Evolutionary conservation across 129 eudicot genomes (phyloP), one percentile per base, ranked within the genome.

Genomic region (Arctium lappa): DNA sequence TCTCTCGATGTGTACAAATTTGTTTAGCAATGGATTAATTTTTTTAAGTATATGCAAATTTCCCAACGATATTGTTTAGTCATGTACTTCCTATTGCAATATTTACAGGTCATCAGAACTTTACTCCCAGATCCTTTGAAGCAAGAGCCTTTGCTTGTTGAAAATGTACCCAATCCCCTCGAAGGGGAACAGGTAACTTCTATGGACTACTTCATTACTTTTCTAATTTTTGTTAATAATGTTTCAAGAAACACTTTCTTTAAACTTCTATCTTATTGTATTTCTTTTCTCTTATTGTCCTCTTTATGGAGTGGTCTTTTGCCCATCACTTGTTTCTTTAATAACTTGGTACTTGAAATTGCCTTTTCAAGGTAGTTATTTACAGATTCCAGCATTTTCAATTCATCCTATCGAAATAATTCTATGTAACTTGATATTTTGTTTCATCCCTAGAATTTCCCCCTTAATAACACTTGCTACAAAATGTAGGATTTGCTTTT

Each of bases 181-280:
- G 94, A 95, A 34, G 99, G 99, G 33, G 99, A 96, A 84, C 99
- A 96, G 98, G 99, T 93, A 86, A 50, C 27, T 31, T 65, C n/a
- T 71, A 42, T 18, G 22, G 5, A 68, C 4, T 48, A 33, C 62
- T 42, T 37, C 63, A 15, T 65, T 38, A 13, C 15, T 40, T 18
- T 68, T 68, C 3, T 82, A 56, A 16, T 39, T 48, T 37, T n/a
- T 69, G 33, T 34, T 34, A 68, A 7, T 32, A 66, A 42, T 36
- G 36, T 83, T 76, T 50, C 15, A 50, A 48, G 29, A 38, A 33
- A 30, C n/a, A 32, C 80, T 11, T n/a, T 68, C 6, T 1, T 18
- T 42, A 16, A 69, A 69, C 68, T 8, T 5, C 32, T 30, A 33
- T 5, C 1, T n/a, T 11, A 22, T 2, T 39, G 9, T 31, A 9